Evolutionary conservation across 768 basidiomycete species (phyloP).

Genomic region (Tylopilus subfusipes): DNA sequence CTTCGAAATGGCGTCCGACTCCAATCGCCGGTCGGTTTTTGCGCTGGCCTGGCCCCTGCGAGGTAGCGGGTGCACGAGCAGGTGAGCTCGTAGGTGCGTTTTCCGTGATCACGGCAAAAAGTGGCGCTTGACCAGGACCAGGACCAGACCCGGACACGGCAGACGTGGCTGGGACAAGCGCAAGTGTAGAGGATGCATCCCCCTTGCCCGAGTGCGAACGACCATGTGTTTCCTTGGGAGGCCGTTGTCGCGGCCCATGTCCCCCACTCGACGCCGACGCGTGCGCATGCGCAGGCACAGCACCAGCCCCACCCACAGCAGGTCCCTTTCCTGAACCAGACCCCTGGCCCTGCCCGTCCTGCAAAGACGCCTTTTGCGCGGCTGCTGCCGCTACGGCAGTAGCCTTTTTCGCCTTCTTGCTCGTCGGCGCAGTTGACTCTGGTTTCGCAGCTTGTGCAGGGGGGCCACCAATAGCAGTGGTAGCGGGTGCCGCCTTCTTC

Average conservation of each 20-base stretch:
- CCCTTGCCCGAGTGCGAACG: conserved; percentile 17
- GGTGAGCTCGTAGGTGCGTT: conserved; percentile 10
- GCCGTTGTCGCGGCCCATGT: conserved; percentile 16
- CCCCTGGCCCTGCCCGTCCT: background rate
- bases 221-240: conserved; percentile 12
- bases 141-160: too few species aligned
- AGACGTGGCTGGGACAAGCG: background rate
- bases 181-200: background rate
- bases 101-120: background rate
- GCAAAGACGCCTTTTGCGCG: conserved; percentile 18
- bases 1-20: conserved; percentile 66
- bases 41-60: conserved; percentile 25
- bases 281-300: conserved; percentile 13
- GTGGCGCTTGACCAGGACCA: too few species aligned
- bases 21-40: conserved; percentile 59
- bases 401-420: conserved; percentile 38
- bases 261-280: background rate
- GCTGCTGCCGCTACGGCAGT: conserved; percentile 19
- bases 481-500: conserved; percentile 28
- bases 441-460: conserved; percentile 36
- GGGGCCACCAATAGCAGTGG: background rate
- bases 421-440: conserved; percentile 26
- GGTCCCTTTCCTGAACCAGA: too few species aligned
- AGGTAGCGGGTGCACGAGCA: background rate
- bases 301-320: conserved; percentile 1